Base-by-base conservation (phyloP, 805 yeast genomes). In the Saturnispora sekii region DNA sequence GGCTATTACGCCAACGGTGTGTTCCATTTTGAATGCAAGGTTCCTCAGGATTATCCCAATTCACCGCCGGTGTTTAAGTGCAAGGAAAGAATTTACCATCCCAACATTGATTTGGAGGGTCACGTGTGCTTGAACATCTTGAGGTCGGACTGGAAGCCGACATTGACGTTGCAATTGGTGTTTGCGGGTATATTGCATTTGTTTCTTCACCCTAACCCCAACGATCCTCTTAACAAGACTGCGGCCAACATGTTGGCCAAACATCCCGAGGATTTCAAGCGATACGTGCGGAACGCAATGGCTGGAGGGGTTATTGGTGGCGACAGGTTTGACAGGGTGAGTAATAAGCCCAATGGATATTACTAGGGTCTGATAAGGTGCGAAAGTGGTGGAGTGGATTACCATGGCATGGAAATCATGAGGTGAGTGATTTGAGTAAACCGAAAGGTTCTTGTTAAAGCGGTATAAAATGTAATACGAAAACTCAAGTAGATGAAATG, bases 121-220 rank as follows among this genome's bases (percentile, higher is more conserved):
- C 90, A 88, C 58, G 84, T 90, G 5, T 90, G 98, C 59, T 70
- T 90, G 48, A 90, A 90, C 59, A 89, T 90, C 32, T 68, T 90
- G 48, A 69, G 97, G 53, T 96, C 89, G 60, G 97, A 90, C 61
- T 90, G 98, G 98, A 79, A 88, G 28, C 97, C 98, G 0, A 95
- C 88, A 0, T 68, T 90, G 52, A 84, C 83, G 47, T 66, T 90
- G 57, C 86, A 84, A 58, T 72, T 89, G 5, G 79, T 90, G 8
- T 70, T 89, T 45, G 80, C 89, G 34, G 97, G 98, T 0, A 69
- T 90, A 44, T 76, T 88, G 55, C 88, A 82, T 58, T 70, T 90
- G 49, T 88, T 90, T 54, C 65, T 86, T 44, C 97, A 90, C 53
- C 96, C 97, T 7, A 90, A 87, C 59, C 82, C 95, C 1, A 80